phyloP scores from a whole-genome alignment of 108 stramenopile genomes.

The Cyclostephanos tholiformis region DNA sequence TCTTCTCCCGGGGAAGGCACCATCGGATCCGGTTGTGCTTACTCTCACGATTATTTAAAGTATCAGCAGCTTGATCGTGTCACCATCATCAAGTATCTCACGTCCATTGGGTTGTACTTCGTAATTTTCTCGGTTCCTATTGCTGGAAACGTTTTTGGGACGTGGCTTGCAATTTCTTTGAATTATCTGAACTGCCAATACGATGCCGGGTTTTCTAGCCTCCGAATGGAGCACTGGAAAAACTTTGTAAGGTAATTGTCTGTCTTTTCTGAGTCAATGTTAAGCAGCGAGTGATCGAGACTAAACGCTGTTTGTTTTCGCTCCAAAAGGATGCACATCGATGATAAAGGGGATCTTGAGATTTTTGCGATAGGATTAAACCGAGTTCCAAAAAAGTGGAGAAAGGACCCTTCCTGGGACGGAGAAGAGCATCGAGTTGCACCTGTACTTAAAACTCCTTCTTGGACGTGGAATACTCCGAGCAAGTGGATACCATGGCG shows the following conservation, averaged over 20 bases:
- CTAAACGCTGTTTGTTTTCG: background rate
- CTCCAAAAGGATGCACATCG: constrained; percentile 22
- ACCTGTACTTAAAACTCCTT: constrained; percentile 33
- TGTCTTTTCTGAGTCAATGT: background rate
- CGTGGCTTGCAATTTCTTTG: constrained; percentile 56
- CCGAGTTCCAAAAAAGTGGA: constrained; percentile 62
- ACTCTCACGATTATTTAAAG: constrained; percentile 32
- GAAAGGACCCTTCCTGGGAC: constrained; percentile 49
- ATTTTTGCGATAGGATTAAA: constrained; percentile 60
- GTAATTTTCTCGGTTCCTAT: constrained; percentile 54
- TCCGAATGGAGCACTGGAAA: constrained; percentile 60
- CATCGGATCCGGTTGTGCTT: constrained; percentile 22
- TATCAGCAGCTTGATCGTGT: constrained; percentile 48
- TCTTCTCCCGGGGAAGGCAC: constrained; percentile 8
- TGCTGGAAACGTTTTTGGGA: constrained; percentile 57
- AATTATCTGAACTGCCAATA: constrained; percentile 54
- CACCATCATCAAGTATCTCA: constrained; percentile 47
- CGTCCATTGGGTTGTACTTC: constrained; percentile 53
- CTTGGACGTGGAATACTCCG: constrained; percentile 50
- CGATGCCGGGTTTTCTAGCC: constrained; percentile 56
- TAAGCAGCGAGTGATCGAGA: background rate
- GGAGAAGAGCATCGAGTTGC: constrained; percentile 16
- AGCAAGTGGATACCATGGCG: constrained; percentile 57
- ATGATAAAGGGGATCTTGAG: constrained; percentile 58
- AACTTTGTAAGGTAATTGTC: constrained; percentile 46